Percentiles rank a stretch among this genome's conserved stretches.
phyloP scores from a whole-genome alignment of 2,329 filamentous ascomycete genomes.

The Aureobasidium sp. region DNA sequence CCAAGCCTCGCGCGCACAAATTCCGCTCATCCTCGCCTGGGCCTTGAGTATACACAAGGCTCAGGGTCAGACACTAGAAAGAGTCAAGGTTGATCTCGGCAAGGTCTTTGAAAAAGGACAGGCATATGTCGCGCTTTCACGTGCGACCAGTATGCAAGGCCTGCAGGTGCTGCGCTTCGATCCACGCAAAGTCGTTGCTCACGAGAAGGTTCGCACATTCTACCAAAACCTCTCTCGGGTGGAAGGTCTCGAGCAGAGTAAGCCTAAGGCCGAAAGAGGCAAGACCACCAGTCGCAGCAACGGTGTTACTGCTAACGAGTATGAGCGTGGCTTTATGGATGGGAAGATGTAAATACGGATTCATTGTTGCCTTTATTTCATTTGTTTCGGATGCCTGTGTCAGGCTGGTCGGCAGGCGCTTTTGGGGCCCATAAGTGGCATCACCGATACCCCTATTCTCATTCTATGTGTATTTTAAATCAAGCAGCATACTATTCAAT shows the following conservation, averaged over 20 bases:
- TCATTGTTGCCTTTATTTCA: not conserved
- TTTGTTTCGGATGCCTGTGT: slow-evolving; percentile 11
- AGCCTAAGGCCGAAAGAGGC: slow-evolving; percentile 29
- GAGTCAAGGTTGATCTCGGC: slow-evolving; percentile 89
- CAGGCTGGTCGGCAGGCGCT: slow-evolving; percentile 11
- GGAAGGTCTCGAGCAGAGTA: slow-evolving; percentile 37
- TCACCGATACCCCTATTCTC: slow-evolving; percentile 14
- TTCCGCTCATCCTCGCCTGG: slow-evolving; percentile 90
- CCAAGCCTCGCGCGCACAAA: slow-evolving; percentile 69
- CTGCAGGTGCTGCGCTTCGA: slow-evolving; percentile 86
- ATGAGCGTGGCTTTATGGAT: slow-evolving; percentile 22
- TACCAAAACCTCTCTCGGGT: slow-evolving; percentile 76
- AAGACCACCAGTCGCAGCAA: slow-evolving; percentile 24
- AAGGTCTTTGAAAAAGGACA: slow-evolving; percentile 95
- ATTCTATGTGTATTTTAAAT: slow-evolving; percentile 6
- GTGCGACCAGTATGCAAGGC: slow-evolving; percentile 80
- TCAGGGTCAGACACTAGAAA: slow-evolving; percentile 86
- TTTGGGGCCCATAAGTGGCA: slow-evolving; percentile 13
- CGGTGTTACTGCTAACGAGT: slow-evolving; percentile 24
- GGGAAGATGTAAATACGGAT: not conserved
- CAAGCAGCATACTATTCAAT: not conserved
- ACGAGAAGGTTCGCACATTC: slow-evolving; percentile 76
- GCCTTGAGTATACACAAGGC: slow-evolving; percentile 97
- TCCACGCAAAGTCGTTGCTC: slow-evolving; percentile 86
- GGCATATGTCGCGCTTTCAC: slow-evolving; percentile 91